A percentile compares a stretch with the other conserved stretches of the same genome.
Evolutionary conservation across 1,139 yeast genomes (phyloP).

Genomic region (Scheffersomyces segobiensis): DNA sequence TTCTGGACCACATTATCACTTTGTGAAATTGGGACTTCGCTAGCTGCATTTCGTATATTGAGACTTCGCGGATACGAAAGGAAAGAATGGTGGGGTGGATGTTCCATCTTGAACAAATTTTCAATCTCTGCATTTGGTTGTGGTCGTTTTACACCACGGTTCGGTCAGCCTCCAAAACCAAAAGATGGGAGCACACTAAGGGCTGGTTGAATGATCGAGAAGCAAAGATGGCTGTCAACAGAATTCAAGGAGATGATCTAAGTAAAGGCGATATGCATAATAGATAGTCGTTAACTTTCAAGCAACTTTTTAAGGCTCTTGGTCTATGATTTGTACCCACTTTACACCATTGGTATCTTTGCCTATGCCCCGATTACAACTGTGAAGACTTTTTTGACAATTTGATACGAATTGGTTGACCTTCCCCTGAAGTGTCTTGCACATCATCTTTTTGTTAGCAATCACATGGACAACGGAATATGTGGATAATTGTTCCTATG

Average conservation of each 20-base stretch:
- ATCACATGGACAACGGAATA: constrained; percentile 11
- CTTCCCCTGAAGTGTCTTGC: constrained; percentile 16
- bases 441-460: constrained; percentile 15
- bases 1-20: constrained; percentile 19
- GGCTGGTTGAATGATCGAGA: constrained; percentile 41
- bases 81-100: constrained; percentile 14
- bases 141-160: constrained; percentile 12
- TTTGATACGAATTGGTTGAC: constrained; percentile 20
- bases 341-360: constrained; percentile 19
- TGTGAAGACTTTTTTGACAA: constrained; percentile 13
- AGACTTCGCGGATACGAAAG: constrained; percentile 13
- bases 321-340: constrained; percentile 25
- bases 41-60: constrained; percentile 13
- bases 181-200: constrained; percentile 23
- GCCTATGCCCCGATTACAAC: constrained; percentile 14
- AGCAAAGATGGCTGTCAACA: constrained; percentile 32
- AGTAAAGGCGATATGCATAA: constrained; percentile 35
- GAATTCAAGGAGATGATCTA: constrained; percentile 33
- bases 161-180: constrained; percentile 32
- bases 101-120: constrained; percentile 11
- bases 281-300: constrained; percentile 25
- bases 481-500: constrained; percentile 11
- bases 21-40: constrained; percentile 14
- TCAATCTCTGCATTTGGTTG: constrained; percentile 13
- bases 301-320: constrained; percentile 20